A percentile compares a stretch with the other conserved stretches of the same genome.
Evolutionary conservation across 228 moss, liverwort and hornwort species (phyloP).

Genomic region (Sphagnum fallax): DNA sequence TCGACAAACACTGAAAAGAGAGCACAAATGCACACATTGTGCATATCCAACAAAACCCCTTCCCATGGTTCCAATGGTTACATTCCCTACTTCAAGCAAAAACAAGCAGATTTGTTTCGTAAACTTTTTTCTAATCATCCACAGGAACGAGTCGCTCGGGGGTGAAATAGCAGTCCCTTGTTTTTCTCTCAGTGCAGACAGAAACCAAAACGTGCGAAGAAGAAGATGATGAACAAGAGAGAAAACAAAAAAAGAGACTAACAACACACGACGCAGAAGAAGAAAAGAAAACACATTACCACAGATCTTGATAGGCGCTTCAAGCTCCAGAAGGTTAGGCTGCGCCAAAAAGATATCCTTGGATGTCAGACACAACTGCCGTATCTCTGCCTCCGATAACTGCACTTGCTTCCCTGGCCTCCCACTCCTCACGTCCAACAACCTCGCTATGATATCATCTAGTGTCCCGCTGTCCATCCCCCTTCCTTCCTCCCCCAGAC

Average conservation of each 20-base stretch:
- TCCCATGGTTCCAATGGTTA: too few relatives aligned
- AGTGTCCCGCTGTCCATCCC: constrained; percentile 80
- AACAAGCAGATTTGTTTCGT: too few relatives aligned
- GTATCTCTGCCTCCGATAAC: constrained; percentile 95
- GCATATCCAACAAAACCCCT: too few relatives aligned
- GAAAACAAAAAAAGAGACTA: too few relatives aligned
- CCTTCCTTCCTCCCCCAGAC: constrained; percentile 5
- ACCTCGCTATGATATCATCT: constrained; percentile 88
- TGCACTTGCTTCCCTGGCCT: constrained; percentile 98
- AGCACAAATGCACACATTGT: too few relatives aligned
- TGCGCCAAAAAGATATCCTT: constrained; percentile 95
- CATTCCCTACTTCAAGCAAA: too few relatives aligned
- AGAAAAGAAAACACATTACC: constrained; percentile 19
- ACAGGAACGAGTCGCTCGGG: too few relatives aligned
- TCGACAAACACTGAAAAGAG: too few relatives aligned
- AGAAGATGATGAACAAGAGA: not conserved
- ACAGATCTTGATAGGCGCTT: constrained; percentile 99
- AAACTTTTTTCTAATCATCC: too few relatives aligned
- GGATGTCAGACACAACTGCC: constrained; percentile 86
- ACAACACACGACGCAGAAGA: too few relatives aligned
- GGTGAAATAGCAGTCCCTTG: too few relatives aligned
- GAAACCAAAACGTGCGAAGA: not conserved
- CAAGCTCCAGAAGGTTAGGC: constrained; percentile 98
- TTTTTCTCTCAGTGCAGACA: too few relatives aligned
- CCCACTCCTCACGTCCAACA: constrained; percentile 84